Percentiles rank a stretch among this genome's conserved stretches.
Evolutionary conservation across 441 rosid genomes (phyloP).

Genomic region (Rhodomyrtus psidioides): DNA sequence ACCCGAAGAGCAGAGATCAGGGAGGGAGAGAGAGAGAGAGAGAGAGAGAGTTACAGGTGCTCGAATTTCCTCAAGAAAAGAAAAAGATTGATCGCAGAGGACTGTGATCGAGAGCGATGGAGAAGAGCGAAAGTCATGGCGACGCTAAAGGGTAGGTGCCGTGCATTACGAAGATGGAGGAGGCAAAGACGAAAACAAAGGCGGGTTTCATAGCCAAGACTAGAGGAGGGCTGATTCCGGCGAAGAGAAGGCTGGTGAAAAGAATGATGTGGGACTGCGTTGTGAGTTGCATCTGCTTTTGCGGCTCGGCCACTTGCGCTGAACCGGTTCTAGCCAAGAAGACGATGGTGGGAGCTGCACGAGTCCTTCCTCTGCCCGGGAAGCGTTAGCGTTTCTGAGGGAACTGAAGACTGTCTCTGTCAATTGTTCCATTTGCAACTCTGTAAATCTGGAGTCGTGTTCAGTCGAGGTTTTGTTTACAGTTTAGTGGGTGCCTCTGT

Average conservation of each 20-base stretch:
- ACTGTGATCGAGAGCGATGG: not conserved
- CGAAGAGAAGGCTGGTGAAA: constrained; percentile 31
- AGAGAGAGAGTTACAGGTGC: not conserved
- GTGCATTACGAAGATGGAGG: not conserved
- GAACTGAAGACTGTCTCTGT: not conserved
- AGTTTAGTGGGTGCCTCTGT: not conserved
- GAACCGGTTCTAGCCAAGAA: not conserved
- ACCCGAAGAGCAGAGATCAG: not conserved
- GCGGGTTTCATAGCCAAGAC: not conserved
- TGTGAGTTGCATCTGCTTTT: not conserved
- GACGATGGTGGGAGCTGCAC: too few species aligned
- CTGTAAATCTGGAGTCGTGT: too few species aligned
- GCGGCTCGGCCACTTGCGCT: not conserved
- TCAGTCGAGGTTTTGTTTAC: too few species aligned
- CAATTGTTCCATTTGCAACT: not conserved
- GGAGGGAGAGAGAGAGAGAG: not conserved
- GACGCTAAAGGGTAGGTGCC: not conserved
- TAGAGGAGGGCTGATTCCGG: constrained; percentile 26
- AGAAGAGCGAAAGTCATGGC: not conserved
- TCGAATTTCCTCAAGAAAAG: not conserved
- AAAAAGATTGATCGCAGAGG: not conserved
- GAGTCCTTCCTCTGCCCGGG: too few species aligned
- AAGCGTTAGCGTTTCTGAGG: not conserved
- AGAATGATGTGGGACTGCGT: constrained; percentile 14
- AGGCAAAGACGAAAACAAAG: not conserved